Base-by-base conservation (phyloP, 768 basidiomycete species). In the Terana coerulea region DNA sequence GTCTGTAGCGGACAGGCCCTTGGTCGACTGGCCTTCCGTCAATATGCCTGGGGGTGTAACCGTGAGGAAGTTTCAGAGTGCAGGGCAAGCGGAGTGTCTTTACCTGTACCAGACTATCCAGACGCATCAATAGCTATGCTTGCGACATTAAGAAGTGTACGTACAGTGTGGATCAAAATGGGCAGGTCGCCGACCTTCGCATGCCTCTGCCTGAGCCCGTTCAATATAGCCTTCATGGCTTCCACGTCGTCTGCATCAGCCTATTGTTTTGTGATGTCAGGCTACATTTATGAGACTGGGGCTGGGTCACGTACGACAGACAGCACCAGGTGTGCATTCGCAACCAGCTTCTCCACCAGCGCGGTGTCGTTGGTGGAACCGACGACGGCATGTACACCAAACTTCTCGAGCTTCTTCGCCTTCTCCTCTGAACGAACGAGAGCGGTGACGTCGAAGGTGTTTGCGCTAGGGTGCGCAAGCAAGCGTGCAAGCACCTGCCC, bases 131-230 rank as follows among this genome's bases (percentile, higher is more conserved):
- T 25, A 11, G 28, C 9, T 10, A 25, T 44, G n/a, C 22, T 25
- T n/a, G 5, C 24, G 6, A 2, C 10, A 39, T 26, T 17, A 3
- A 44, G 17, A 7, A 41, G 15, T 6, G 15, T 3, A 36, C 53
- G 15, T 26, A 53, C 53, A n/a, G 83, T 84, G 57, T 88, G 81
- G 14, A 88, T 83, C 6, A 80, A 67, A 48, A 73, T 71, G 3
- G 81, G 74, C 0, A 64, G 58, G 1, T 62, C 66, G 1, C 77
- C 76, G 0, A 74, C 77, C n/a, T 54, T 61, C 31, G 72, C 66
- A 44, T 73, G 64, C 8, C 72, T 66, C 52, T 70, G 74, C 67
- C 76, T 80, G 59, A 80, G 50, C 0, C 86, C 84, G 7, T 60
- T 68, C 45, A 87, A 62, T 12, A 77, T 74, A 0, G 79, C 77